Evolutionary conservation across 768 basidiomycete genomes (phyloP), one percentile per base, ranked within the genome.

Genomic region (Glaciozyma martinii): DNA sequence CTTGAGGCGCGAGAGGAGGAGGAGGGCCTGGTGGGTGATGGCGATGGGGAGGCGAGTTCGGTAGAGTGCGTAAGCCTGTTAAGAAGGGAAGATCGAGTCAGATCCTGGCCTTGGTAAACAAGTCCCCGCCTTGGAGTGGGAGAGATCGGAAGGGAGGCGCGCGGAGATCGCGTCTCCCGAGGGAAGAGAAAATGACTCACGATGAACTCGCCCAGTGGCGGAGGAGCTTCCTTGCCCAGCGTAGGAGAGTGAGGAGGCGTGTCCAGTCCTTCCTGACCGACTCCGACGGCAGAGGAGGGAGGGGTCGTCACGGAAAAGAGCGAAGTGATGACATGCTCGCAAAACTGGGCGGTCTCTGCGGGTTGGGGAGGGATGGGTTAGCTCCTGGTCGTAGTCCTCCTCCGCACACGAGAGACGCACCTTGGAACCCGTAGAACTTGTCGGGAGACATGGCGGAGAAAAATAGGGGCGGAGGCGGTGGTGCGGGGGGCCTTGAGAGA

Each of bases 1-100:
- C 78, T 95, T 95, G 65, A 95, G 80, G 23, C 90, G 84, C 68
- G 87, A 85, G 15, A 95, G 82, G 32, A 93, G 71, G 78, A 89
- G 80, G n/a, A 84, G 80, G 0, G 85, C 83, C 29, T 85, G 84
- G 71, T 82, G 82, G 13, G 83, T 83, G 66, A 89, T 87, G 16
- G 84, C 80, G 12, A 80, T 74, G 57, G 86, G 85, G 1, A 90
- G 80, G 64, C 88, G 85, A 0, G 88, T 89, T 37, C 90, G 85
- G 72, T 92, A 88, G 21, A 91, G 83, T 0, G 88, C 86, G 74
- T 92, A 92, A 0, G 89, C 71, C 68, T 70, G 66, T 27, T 9
- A 43, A 43, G 42, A 18, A 19, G 46, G 46, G 16, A 1, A n/a
- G n/a, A 19, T 21, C n/a, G 46, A 21, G 46, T 47, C n/a, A 47